Base-by-base conservation (phyloP, 202 grass and related monocot species). In the Setaria viridis region DNA sequence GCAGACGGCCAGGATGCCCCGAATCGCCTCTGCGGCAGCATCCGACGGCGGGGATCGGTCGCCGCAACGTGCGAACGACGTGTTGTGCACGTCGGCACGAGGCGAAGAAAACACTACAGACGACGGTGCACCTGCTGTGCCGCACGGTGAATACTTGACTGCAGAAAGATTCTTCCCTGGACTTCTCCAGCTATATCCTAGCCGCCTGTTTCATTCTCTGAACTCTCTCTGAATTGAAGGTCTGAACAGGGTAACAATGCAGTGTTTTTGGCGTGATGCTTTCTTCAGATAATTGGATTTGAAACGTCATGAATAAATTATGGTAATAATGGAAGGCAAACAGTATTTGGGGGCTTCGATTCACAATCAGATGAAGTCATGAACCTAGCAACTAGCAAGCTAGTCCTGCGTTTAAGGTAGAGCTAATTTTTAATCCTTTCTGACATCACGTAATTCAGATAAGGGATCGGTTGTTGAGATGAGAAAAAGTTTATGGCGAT, bases 271-370 rank as follows among this genome's bases (percentile, higher is more conserved):
- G 72, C 43, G 4, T 50, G 45, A 46, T 66, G 75, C 76, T 45
- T 34, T 62, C 17, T 60, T 41, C 10, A 2, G 51, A 51, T 49
- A 79, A 16, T 11, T 14, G 66, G 82, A 81, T 85, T 57, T 76
- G 85, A 87, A 63, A 50, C 55, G 51, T 32, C 66, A 12, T 82
- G 34, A 91, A 79, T 79, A 88, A 78, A 79, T 74, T 74, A 86
- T 20, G 85, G 71, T 57, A 64, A 87, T 77, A 87, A 87, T 71
- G 19, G 89, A 45, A 66, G 89, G 81, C 51, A 87, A 91, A 76
- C 48, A 32, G 54, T 65, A 33, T 76, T 57, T 84, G 56, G 43
- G 55, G 69, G 89, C 71, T 84, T 62, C 51, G 30, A 20, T 53
- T 32, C 67, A 82, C 64, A 70, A 21, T 57, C 53, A 42, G 30